Conservation (phyloP, 2,329 filamentous ascomycete genomes). For the Diaporthe sp. region DNA sequence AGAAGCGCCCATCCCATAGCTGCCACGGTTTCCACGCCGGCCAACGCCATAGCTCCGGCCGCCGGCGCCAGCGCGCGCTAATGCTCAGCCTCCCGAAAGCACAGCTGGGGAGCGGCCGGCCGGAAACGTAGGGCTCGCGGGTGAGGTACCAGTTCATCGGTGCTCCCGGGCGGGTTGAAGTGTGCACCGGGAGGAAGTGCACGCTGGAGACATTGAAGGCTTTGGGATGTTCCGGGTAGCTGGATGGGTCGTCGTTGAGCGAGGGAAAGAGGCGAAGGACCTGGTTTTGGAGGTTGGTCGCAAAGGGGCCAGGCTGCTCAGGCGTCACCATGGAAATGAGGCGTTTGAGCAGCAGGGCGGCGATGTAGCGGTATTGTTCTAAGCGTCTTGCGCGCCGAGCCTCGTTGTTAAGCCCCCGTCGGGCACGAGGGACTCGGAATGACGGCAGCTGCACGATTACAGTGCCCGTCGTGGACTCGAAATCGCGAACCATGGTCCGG, state of each 20-base stretch:
- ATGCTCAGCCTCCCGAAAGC: constrained; percentile 40
- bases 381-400: constrained; percentile 47
- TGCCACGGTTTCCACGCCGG: constrained; percentile 51
- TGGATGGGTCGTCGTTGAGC: constrained; percentile 47
- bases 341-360: constrained; percentile 61
- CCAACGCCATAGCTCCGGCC: constrained; percentile 45
- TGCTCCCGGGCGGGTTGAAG: constrained; percentile 17
- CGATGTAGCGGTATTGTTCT: constrained; percentile 57
- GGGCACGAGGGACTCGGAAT: constrained; percentile 44
- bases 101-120: constrained; percentile 50
- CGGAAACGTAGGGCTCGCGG: constrained; percentile 60
- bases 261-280: constrained; percentile 64
- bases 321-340: constrained; percentile 66
- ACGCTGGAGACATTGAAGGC: constrained; percentile 63
- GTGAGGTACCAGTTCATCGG: constrained; percentile 60
- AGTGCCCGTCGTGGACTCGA: constrained; percentile 63
- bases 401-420: constrained; percentile 42
- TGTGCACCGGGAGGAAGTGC: constrained; percentile 58
- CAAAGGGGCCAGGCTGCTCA: constrained; percentile 57
- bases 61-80: constrained; percentile 32
- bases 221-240: constrained; percentile 43
- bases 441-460: constrained; percentile 60
- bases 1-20: constrained; percentile 74
- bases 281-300: constrained; percentile 59
- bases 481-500: constrained; percentile 60